Conservation (phyloP, 257 asterid genomes). For the Solanum chiquidenum region DNA sequence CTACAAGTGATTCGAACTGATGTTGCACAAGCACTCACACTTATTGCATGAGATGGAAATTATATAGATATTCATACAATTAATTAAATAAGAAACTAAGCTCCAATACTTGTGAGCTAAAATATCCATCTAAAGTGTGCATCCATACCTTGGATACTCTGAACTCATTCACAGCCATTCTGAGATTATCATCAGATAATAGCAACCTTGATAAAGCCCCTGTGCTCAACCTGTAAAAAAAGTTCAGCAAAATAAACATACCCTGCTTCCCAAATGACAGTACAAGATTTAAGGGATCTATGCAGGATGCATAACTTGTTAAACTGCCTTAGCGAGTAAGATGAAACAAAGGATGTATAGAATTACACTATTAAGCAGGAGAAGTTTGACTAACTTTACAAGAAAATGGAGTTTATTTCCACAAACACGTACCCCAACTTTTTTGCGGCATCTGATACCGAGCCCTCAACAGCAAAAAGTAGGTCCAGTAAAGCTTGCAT, state of each 20-base stretch:
- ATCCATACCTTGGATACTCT: slow-evolving; percentile 61
- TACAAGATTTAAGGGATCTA: background rate
- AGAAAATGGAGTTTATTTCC: background rate
- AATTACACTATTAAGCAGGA: background rate
- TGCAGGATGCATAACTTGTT: background rate
- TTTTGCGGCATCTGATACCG: slow-evolving; percentile 81
- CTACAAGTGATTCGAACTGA: background rate
- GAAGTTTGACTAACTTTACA: background rate
- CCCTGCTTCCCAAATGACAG: background rate
- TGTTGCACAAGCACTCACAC: background rate
- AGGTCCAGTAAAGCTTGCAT: slow-evolving; percentile 94
- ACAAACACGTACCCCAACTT: slow-evolving; percentile 56
- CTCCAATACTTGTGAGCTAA: background rate
- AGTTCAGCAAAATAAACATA: background rate
- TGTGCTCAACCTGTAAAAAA: slow-evolving; percentile 62
- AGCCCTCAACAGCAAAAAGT: slow-evolving; percentile 70
- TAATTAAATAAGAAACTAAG: background rate
- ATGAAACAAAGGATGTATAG: background rate
- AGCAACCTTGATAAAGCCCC: slow-evolving; percentile 87
- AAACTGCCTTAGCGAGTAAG: background rate
- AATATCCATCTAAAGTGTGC: background rate
- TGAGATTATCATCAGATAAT: slow-evolving; percentile 80
- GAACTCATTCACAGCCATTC: slow-evolving; percentile 75
- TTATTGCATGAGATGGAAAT: background rate
- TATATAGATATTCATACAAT: background rate